Conservation (phyloP, 352 stramenopile species). For the Phytophthora ramorum region DNA sequence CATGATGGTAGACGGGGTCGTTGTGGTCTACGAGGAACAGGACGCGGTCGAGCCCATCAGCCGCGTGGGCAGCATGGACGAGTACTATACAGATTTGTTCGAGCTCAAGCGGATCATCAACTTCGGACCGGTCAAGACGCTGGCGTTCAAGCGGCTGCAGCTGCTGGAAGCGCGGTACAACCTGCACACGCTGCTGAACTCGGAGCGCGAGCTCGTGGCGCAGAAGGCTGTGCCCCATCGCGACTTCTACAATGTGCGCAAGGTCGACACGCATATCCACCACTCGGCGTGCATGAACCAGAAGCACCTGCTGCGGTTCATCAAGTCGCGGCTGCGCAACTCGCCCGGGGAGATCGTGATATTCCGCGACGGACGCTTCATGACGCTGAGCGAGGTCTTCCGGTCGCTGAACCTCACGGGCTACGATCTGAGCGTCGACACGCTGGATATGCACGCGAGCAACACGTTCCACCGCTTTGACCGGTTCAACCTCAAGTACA, state of each 20-base stretch:
- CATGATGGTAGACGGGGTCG: slow-evolving; percentile 66
- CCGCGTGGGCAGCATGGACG: slow-evolving; percentile 49
- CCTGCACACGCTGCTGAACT: slow-evolving; percentile 97
- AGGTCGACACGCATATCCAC: slow-evolving; percentile 99
- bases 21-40: slow-evolving; percentile 53
- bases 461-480: slow-evolving; percentile 99
- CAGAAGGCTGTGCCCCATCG: slow-evolving; percentile 97
- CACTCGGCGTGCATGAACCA: slow-evolving; percentile 97
- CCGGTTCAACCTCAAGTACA: slow-evolving; percentile 99
- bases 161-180: slow-evolving; percentile 95
- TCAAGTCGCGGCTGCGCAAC: slow-evolving; percentile 84
- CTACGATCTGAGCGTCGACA: slow-evolving; percentile 99
- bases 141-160: slow-evolving; percentile 89
- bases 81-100: slow-evolving; percentile 83
- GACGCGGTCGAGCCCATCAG: slow-evolving; percentile 44
- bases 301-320: slow-evolving; percentile 95
- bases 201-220: slow-evolving; percentile 93
- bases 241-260: slow-evolving; percentile 99
- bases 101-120: slow-evolving; percentile 90
- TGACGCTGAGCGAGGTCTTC: slow-evolving; percentile 97
- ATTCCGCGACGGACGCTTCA: slow-evolving; percentile 94
- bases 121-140: slow-evolving; percentile 86
- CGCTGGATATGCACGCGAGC: slow-evolving; percentile 99
- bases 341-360: slow-evolving; percentile 95
- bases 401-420: slow-evolving; percentile 94